phyloP scores from a whole-genome alignment of 2,329 filamentous ascomycete species.

The Arthrinium puccinioides region DNA sequence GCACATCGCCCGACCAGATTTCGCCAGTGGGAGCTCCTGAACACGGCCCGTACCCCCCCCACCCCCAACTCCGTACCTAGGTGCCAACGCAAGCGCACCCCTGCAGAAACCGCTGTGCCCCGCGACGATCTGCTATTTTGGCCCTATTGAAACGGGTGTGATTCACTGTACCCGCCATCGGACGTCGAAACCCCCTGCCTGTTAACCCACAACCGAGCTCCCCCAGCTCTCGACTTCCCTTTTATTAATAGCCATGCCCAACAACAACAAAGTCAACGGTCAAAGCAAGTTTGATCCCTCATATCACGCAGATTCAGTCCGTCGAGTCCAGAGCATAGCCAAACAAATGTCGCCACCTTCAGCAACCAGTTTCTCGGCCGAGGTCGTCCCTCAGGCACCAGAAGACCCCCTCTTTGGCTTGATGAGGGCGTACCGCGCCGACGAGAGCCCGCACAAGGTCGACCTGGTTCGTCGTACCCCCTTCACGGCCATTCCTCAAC shows the following conservation, averaged over 20 bases:
- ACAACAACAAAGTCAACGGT: background rate
- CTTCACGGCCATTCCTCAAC: slow-evolving; percentile 3
- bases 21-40: too few species aligned
- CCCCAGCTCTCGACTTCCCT: too few species aligned
- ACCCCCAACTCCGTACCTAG: too few species aligned
- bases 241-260: slow-evolving; percentile 21
- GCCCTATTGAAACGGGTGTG: too few species aligned
- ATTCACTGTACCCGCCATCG: too few species aligned
- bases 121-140: too few species aligned
- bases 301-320: slow-evolving; percentile 34
- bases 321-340: slow-evolving; percentile 54
- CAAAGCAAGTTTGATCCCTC: slow-evolving; percentile 35
- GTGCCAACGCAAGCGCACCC: too few species aligned
- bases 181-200: too few species aligned
- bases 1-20: too few species aligned
- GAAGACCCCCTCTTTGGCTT: slow-evolving; percentile 94
- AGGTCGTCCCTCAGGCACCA: slow-evolving; percentile 79
- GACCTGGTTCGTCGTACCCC: slow-evolving; percentile 61
- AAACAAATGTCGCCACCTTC: slow-evolving; percentile 61
- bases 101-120: too few species aligned
- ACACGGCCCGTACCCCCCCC: too few species aligned
- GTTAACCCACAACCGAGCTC: too few species aligned
- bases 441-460: slow-evolving; percentile 73
- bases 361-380: slow-evolving; percentile 65
- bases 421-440: slow-evolving; percentile 79